These are phyloP conservation scores for Torrubiella hemipterigena DNA, from an alignment of 2,329 filamentous ascomycete genomes.

Conservation along the genomic window DNA sequence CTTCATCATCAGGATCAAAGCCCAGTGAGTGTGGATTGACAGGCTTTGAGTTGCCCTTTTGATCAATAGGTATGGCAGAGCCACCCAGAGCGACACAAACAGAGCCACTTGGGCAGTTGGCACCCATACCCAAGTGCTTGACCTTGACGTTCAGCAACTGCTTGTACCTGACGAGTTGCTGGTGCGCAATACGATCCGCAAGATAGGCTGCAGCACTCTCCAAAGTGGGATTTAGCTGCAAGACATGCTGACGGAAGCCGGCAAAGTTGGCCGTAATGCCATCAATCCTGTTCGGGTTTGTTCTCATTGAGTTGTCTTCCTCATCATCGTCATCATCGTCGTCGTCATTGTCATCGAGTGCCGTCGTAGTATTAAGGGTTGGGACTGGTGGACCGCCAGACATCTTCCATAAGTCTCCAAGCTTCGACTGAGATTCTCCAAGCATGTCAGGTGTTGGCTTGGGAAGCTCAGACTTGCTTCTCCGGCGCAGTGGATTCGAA, in stretches of 20 bases:
- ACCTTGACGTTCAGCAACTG: constrained; percentile 57
- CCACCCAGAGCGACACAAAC: constrained; percentile 59
- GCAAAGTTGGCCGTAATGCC: constrained; percentile 59
- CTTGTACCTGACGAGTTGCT: constrained; percentile 72
- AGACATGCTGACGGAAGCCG: constrained; percentile 66
- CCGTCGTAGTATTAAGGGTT: constrained; percentile 22
- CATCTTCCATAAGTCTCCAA: constrained; percentile 39
- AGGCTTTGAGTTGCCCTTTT: constrained; percentile 46
- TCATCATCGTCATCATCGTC: constrained; percentile 44
- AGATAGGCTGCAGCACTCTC: constrained; percentile 44
- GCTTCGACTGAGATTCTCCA: constrained; percentile 26
- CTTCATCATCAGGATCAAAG: constrained; percentile 46
- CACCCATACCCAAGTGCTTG: constrained; percentile 53
- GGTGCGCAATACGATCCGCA: constrained; percentile 69
- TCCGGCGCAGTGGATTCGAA: constrained; percentile 38
- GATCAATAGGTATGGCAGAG: constrained; percentile 48
- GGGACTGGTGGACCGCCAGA: constrained; percentile 42
- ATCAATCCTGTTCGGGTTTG: constrained; percentile 52
- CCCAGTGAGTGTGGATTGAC: constrained; percentile 43
- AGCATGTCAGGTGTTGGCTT: constrained; percentile 19
- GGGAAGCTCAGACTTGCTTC: constrained; percentile 42
- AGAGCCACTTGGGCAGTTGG: constrained; percentile 46
- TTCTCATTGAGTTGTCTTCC: constrained; percentile 49
- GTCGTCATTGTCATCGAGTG: constrained; percentile 43
- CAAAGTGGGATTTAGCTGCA: constrained; percentile 62